phyloP scores from a whole-genome alignment of 2,329 filamentous ascomycete species.

The Pestalotiopsis sp. region DNA sequence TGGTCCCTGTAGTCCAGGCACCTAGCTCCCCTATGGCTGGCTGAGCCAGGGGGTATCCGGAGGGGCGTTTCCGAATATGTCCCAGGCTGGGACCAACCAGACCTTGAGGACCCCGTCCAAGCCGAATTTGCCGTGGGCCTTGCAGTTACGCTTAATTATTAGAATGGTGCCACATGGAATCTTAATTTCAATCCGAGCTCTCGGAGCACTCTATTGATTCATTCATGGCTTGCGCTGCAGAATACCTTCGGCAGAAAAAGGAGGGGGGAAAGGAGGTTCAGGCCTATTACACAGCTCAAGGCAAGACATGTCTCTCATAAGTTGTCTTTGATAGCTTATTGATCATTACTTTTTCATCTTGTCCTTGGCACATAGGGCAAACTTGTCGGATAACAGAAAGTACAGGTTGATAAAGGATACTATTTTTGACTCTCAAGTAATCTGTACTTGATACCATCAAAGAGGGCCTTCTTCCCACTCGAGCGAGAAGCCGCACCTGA shows the following conservation, averaged over 20 bases:
- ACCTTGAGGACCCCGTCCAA: not conserved
- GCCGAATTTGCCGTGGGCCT: not conserved
- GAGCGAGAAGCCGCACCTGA: not conserved
- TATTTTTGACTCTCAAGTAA: not conserved
- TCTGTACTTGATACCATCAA: not conserved
- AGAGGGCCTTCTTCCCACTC: not conserved
- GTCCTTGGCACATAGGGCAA: not conserved
- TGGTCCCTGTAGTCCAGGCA: too few relatives aligned
- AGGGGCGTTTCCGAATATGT: not conserved
- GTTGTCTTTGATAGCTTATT: too few relatives aligned
- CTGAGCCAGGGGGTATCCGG: not conserved
- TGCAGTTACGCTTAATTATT: constrained; percentile 5
- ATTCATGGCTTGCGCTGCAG: not conserved
- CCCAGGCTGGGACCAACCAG: not conserved
- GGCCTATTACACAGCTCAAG: too few relatives aligned
- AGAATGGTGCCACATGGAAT: not conserved
- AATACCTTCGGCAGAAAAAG: not conserved
- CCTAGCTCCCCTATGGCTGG: not conserved
- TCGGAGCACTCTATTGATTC: not conserved
- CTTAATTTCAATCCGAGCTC: not conserved
- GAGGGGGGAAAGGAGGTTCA: not conserved
- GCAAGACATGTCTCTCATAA: too few relatives aligned
- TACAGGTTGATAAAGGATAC: too few relatives aligned
- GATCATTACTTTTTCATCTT: not conserved
- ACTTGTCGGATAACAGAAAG: not conserved